Evolutionary conservation across 139 green algal species (phyloP), one percentile per base, ranked within the genome.

Genomic region (Coccomyxa sp.): DNA sequence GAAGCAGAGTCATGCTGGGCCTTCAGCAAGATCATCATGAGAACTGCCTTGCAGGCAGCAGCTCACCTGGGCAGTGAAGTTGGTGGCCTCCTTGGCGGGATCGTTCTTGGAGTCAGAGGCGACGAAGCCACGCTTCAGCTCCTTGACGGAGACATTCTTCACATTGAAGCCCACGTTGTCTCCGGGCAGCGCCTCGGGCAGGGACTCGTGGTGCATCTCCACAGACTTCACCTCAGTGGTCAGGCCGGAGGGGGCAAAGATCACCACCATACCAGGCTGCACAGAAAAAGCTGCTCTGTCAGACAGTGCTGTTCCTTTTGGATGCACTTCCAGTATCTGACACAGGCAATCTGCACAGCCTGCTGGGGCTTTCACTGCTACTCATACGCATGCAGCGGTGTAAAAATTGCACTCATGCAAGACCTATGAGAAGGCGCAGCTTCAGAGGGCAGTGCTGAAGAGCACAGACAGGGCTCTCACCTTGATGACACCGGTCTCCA

Each of bases 141-240:
- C 82, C 64, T 86, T 88, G 14, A 90, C 84, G 33, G 84, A 88
- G 64, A 98, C 82, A 64, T 85, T 86, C 93, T 99, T 99, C 84
- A 99, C 95, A 91, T 99, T 99, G 90, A 99, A 98, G 91, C 96
- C 96, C 35, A 99, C 96, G 87, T 99, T 99, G 95, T 99, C 96
- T 82, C 96, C 96, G 75, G 96, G 95, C 75, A 87, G 87, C 64
- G 92, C 93, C 89, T 95, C 88, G 41, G 93, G 90, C 80, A 99
- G 90, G 81, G 91, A 91, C 95, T 99, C 96, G 91, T 99, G 96
- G 93, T 99, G 96, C 96, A 99, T 99, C 94, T 99, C 96, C 81
- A 99, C 94, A 58, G 96, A 97, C 90, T 98, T 98, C 74, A 99
- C 83, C 71, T 90, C 86, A 80, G 86, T 86, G 41, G 78, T 85